Percentiles rank a stretch among this genome's conserved stretches.
These are phyloP conservation scores for Erysimum cheiranthoides DNA, from an alignment of 345 rosid genomes.

Conservation along the genomic window DNA sequence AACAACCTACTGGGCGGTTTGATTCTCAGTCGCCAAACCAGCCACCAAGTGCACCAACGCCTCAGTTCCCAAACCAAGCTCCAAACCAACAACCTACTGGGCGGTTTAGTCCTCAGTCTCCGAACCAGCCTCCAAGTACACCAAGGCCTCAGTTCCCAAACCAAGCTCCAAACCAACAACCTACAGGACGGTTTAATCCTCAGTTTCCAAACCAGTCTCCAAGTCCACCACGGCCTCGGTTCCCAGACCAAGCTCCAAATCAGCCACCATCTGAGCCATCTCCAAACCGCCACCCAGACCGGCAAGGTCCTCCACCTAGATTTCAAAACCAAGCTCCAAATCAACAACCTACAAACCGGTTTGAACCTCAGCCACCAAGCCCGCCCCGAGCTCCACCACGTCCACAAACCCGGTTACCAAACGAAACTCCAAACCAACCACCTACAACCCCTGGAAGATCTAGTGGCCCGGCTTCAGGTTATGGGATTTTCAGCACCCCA, in stretches of 20 bases:
- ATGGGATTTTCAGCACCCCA: constrained; percentile 66
- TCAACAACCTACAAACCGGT: constrained; percentile 39
- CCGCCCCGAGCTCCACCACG: constrained; percentile 38
- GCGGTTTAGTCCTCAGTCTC: constrained; percentile 46
- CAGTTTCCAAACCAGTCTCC: constrained; percentile 39
- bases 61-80: constrained; percentile 10
- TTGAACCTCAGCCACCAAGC: constrained; percentile 40
- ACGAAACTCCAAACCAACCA: constrained; percentile 37
- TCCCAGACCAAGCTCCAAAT: constrained; percentile 41
- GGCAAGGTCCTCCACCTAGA: constrained; percentile 42
- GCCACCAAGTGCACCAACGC: no score
- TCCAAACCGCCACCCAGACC: constrained; percentile 36
- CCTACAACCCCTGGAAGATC: constrained; percentile 41
- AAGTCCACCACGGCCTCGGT: constrained; percentile 25
- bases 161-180: constrained; percentile 34
- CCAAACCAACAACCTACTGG: constrained; percentile 27
- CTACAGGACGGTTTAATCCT: constrained; percentile 42
- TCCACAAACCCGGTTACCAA: constrained; percentile 40
- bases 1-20: no score
- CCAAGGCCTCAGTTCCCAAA: constrained; percentile 34
- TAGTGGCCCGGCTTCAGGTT: constrained; percentile 45
- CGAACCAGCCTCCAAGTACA: constrained; percentile 21
- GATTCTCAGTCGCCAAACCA: no score
- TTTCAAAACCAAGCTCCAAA: constrained; percentile 43
- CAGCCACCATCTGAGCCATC: constrained; percentile 33